Base-by-base conservation (phyloP, 2,329 filamentous ascomycete species). In the Penicillium sp. region DNA sequence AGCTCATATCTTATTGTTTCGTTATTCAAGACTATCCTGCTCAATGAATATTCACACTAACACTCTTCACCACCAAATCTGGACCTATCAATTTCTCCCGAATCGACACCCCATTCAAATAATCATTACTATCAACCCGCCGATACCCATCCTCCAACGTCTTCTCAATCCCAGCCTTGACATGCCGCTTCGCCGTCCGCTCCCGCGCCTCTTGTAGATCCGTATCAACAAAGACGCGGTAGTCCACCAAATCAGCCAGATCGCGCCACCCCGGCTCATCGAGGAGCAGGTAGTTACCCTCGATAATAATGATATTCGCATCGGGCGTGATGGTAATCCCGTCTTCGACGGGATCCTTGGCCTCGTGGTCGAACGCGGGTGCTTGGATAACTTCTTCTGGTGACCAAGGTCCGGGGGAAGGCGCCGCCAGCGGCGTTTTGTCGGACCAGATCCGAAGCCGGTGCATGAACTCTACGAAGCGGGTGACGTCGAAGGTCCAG, bases 191-290 rank as follows among this genome's bases (percentile, higher is more conserved):
- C 0, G 79, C 78, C 15, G 80, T 70, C 12, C 79, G 68, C n/a
- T 63, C 61, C 28, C 73, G 63, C 2, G 78, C 78, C 20, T 77
- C 63, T 2, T 60, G 57, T 2, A 73, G 63, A 41, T 80, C 76
- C 0, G 79, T 74, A 34, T 76, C 68, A 0, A 82, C 73, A 20
- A 81, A 76, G 63, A 78, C 76, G 1, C 72, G 71, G n/a, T 78
- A 75, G 55, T 82, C 79, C 2, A 78, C 74, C 4, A 78, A 28
- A 0, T 43, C 39, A 2, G 70, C 64, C 22, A 81, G 71, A 25
- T 72, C 68, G 5, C 63, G 61, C 78, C 75, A 79, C 2, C 57
- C 62, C 0, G 67, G 66, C 42, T 70, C 64, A 34, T 71, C 57
- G 10, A 73, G 66, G 3, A 75, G 65, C 8, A 71, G 57, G 43